Conservation (phyloP, 305 asterid species). For the Fraxinus greggii region DNA sequence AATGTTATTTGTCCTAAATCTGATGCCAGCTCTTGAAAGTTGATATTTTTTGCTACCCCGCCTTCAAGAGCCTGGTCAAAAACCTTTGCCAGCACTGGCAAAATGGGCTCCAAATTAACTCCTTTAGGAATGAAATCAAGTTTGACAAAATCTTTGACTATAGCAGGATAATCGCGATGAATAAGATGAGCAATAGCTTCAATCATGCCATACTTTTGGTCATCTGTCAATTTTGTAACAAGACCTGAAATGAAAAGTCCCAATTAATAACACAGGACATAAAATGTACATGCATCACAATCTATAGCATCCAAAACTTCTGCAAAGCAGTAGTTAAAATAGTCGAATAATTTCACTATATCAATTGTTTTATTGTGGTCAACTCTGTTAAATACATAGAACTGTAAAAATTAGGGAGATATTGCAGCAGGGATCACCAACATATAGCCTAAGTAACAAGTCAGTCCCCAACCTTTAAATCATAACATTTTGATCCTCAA, state of each 20-base stretch:
- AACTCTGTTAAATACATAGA: not conserved
- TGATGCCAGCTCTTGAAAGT: conserved; percentile 95
- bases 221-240: conserved; percentile 92
- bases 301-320: not conserved
- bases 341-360: not conserved
- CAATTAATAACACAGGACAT: conserved; percentile 20
- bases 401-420: too few species aligned
- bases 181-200: conserved; percentile 98
- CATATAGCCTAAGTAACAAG: not conserved
- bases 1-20: conserved; percentile 98
- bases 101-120: conserved; percentile 89
- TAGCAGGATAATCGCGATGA: conserved; percentile 92
- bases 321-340: not conserved
- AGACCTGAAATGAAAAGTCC: conserved; percentile 57
- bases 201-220: conserved; percentile 94
- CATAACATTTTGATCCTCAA: not conserved
- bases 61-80: conserved; percentile 99
- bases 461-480: not conserved
- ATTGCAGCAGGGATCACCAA: not conserved
- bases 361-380: not conserved
- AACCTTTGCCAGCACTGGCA: conserved; percentile 97
- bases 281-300: not conserved
- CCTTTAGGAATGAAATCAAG: conserved; percentile 91
- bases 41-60: conserved; percentile 92
- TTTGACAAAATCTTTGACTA: conserved; percentile 91